Evolutionary conservation across 208 protist genomes (phyloP).

Genomic region (Leishmania martiniquensis): DNA sequence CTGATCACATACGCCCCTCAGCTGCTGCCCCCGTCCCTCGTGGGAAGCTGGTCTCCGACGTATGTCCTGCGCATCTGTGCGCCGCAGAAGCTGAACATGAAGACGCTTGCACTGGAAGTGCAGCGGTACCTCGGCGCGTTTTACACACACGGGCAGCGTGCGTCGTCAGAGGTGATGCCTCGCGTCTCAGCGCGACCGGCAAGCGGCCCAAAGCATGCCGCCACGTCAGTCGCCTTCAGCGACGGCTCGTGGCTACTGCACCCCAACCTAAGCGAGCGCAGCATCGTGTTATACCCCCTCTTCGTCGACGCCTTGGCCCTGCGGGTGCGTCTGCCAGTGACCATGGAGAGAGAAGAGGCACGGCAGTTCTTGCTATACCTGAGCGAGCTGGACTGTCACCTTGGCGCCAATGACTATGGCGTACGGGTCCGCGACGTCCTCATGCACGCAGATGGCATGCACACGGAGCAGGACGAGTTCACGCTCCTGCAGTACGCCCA

Average conservation of each 20-base stretch:
- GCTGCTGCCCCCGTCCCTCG: constrained; percentile 53
- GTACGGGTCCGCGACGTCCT: constrained; percentile 72
- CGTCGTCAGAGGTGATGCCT: not conserved
- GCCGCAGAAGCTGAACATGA: constrained; percentile 19
- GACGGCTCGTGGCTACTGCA: constrained; percentile 28
- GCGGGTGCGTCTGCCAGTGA: constrained; percentile 74
- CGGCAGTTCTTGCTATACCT: constrained; percentile 40
- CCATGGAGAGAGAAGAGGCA: constrained; percentile 41
- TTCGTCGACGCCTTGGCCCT: constrained; percentile 82
- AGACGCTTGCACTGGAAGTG: constrained; percentile 20
- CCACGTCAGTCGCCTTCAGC: constrained; percentile 6
- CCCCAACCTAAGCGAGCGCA: constrained; percentile 16
- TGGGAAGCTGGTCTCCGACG: constrained; percentile 71
- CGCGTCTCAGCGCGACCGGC: not conserved
- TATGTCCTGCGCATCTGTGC: constrained; percentile 57
- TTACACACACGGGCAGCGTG: constrained; percentile 23
- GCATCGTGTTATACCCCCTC: constrained; percentile 77
- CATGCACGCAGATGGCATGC: constrained; percentile 57
- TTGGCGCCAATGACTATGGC: constrained; percentile 20
- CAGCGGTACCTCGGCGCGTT: constrained; percentile 45
- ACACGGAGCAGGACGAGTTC: constrained; percentile 82
- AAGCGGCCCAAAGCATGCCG: not conserved
- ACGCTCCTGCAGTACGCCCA: constrained; percentile 65
- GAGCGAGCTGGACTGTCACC: constrained; percentile 22
- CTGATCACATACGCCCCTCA: constrained; percentile 54